Conservation (phyloP, 768 basidiomycete species). For the Exidia glandulosa region DNA sequence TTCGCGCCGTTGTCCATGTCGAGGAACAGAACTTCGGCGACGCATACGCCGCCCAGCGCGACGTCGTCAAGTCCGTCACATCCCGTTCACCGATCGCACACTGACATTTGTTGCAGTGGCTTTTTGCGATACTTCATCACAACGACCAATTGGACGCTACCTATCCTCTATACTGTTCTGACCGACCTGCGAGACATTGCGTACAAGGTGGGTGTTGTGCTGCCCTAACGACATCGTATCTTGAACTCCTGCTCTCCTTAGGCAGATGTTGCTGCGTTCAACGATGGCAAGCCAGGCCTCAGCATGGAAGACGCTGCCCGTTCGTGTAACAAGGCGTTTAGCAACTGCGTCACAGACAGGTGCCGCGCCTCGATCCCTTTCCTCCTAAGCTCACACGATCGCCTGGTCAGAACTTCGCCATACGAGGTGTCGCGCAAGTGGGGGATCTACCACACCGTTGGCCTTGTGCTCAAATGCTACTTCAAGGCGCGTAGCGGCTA, state of each 20-base stretch:
- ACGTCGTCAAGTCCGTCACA: conserved; percentile 43
- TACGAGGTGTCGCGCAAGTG: conserved; percentile 70
- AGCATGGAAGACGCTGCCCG: conserved; percentile 82
- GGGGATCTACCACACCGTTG: conserved; percentile 89
- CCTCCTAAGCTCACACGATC: neutral
- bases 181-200: conserved; percentile 78
- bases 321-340: conserved; percentile 81
- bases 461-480: conserved; percentile 85
- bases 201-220: conserved; percentile 65
- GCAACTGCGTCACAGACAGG: conserved; percentile 80
- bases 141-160: conserved; percentile 80
- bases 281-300: conserved; percentile 43
- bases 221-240: no score
- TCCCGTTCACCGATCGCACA: neutral
- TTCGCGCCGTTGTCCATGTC: conserved; percentile 60
- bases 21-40: conserved; percentile 55
- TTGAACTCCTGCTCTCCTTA: no score
- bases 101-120: conserved; percentile 30
- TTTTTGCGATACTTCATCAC: conserved; percentile 73
- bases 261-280: conserved; percentile 23
- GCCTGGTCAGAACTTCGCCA: conserved; percentile 44
- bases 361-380: conserved; percentile 21
- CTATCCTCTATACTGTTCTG: conserved; percentile 69
- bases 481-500: conserved; percentile 56
- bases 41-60: conserved; percentile 73